Base-by-base conservation (phyloP, 2,329 filamentous ascomycete species). In the Botrytis elliptica region DNA sequence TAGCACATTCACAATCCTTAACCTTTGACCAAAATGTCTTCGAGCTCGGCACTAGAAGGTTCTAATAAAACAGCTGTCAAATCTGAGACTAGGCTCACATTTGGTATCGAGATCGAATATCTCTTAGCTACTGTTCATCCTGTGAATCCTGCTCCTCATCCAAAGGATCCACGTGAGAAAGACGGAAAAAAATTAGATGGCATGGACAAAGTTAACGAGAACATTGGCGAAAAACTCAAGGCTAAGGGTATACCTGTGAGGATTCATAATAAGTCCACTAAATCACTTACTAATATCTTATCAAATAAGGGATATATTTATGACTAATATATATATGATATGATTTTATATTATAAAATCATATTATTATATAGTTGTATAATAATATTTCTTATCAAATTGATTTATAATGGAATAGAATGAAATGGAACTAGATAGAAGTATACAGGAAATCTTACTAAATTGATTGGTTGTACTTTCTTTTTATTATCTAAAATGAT, bases 51-150 rank as follows among this genome's bases (percentile, higher is more conserved):
- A 20, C 0, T 22, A 62, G n/a, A 60, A 60, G 29, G 1, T 20
- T 2, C 14, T 3, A 8, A 25, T 40, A 12, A 12, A 59, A 29
- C n/a, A 44, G 38, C 49, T 5, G 38, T 46, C n/a, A 62, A 70
- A 29, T 49, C 68, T 29, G 64, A 57, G 10, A 60, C 52, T 33
- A 55, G 71, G 36, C 52, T 73, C 29, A 73, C 71, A 42, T 73
- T 66, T 42, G 71, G 71, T 38, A 36, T 73, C 16, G 71, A 73
- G 49, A 49, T 73, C 18, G 71, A 73, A 52, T 73, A 49, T 25
- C 36, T 72, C 16, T 36, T 72, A 22, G 70, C 46, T 44, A 44
- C 40, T 38, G 33, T 72, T 38, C n/a, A 42, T 36, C 60, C 33
- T 7, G 0, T 22, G 3, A 1, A 33, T 29, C 29, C 44, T 44